These are phyloP conservation scores for Cercospora sp. DNA, from an alignment of 2,329 filamentous ascomycete genomes.

Conservation along the genomic window DNA sequence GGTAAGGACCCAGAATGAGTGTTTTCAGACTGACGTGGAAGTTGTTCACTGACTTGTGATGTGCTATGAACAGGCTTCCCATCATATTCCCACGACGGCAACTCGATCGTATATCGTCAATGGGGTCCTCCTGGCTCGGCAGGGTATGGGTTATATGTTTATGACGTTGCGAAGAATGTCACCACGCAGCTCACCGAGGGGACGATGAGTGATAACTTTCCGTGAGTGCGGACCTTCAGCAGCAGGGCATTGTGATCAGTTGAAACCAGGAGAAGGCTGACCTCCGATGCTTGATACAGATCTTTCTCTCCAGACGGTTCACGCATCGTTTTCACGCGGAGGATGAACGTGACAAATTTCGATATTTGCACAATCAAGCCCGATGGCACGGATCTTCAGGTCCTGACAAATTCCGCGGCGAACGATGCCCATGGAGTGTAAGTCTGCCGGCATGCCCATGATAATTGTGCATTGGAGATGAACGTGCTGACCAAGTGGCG, in stretches of 20 bases:
- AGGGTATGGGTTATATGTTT: background rate
- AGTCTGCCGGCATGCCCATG: background rate
- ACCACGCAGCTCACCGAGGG: background rate
- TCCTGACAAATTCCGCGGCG: background rate
- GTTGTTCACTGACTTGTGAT: background rate
- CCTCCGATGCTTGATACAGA: background rate
- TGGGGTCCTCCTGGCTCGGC: constrained; percentile 1
- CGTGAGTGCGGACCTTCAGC: too few relatives aligned
- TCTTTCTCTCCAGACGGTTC: constrained; percentile 13
- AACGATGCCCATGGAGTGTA: constrained; percentile 10
- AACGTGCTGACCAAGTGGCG: background rate
- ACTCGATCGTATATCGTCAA: constrained; percentile 3
- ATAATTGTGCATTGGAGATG: background rate
- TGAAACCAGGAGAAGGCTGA: too few relatives aligned
- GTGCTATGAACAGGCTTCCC: background rate
- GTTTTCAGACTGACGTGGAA: background rate
- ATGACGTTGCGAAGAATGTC: constrained; percentile 5
- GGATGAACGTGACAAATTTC: constrained; percentile 9
- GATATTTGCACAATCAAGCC: constrained; percentile 11
- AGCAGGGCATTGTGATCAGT: too few relatives aligned
- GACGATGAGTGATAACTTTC: constrained; percentile 9
- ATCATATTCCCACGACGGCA: constrained; percentile 6
- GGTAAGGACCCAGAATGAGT: background rate
- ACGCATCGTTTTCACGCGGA: constrained; percentile 12
- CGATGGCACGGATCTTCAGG: constrained; percentile 10